Evolutionary conservation across 2,329 filamentous ascomycete genomes (phyloP), one percentile per base, ranked within the genome.

Genomic region (Arthrinium phaeospermum): DNA sequence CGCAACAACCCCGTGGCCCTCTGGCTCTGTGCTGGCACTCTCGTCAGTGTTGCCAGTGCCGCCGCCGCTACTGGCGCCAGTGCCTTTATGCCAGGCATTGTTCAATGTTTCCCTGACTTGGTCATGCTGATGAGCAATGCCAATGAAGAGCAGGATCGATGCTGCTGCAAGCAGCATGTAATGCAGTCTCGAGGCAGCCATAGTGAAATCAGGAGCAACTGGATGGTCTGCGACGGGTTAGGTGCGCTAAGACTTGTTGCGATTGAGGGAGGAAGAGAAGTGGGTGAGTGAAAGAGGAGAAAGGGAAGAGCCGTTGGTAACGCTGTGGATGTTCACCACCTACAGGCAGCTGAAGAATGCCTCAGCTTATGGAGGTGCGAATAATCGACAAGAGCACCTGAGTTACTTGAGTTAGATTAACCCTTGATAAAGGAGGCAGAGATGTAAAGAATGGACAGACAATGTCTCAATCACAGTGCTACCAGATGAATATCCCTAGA

Each of bases 81-180:
- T 10, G 3, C 45, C 45, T 4, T 47, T 47, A 14, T 46, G n/a
- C 71, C 71, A 72, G 51, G 71, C 57, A 22, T 70, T 45, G n/a
- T 49, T 46, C 19, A 68, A 27, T 7, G 68, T 72, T 22, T 72
- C 68, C 30, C 69, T 72, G 27, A 72, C 69, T 24, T 68, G 68
- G 27, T 70, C 45, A 51, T 72, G 71, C 16, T 72, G 71, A 49
- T 72, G 68, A 34, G 57, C 69, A 27, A 72, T 61, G 7, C 68
- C 71, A 61, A 72, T 19, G 22, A 70, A 44, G 24, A 72, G 71
- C 19, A 72, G 24, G 46, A 72, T 67, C 14, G 46, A 34, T 71
- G 57, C 68, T 70, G 49, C 69, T 51, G 68, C 71, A 16, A 70
- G 57, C 10, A 70, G 34, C 27, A 69, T 46, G 24, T 70, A 72